phyloP scores from a whole-genome alignment of 164 flowering plant genomes.

The Tinospora cordifolia region DNA sequence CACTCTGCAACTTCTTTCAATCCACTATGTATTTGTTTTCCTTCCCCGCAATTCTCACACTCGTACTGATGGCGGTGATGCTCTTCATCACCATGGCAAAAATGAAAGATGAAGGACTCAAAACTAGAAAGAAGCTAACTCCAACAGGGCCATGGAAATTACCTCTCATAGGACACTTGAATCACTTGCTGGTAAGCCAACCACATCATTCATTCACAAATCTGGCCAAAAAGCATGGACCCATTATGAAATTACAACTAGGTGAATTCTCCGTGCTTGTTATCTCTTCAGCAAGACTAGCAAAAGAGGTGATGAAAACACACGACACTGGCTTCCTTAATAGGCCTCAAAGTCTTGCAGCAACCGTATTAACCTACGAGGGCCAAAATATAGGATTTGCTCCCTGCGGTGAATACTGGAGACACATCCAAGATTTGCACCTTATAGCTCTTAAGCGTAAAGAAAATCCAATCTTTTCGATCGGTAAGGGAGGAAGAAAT shows the following conservation, averaged over 20 bases:
- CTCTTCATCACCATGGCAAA: too few species aligned
- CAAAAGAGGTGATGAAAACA: slow-evolving; percentile 21
- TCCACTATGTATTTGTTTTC: too few species aligned
- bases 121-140: too few species aligned
- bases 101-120: neutral
- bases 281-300: slow-evolving; percentile 7
- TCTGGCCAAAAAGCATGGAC: slow-evolving; percentile 11
- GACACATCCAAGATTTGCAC: slow-evolving; percentile 16
- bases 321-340: slow-evolving; percentile 17
- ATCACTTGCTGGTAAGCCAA: slow-evolving; percentile 2
- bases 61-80: too few species aligned
- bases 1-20: too few species aligned
- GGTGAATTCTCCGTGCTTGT: slow-evolving; percentile 6
- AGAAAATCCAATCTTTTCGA: slow-evolving; percentile 15
- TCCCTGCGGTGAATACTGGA: slow-evolving; percentile 19
- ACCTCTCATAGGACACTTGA: slow-evolving; percentile 4
- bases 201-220: slow-evolving; percentile 6
- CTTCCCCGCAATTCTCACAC: too few species aligned
- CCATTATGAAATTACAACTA: slow-evolving; percentile 11
- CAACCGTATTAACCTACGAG: slow-evolving; percentile 3
- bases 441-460: slow-evolving; percentile 14
- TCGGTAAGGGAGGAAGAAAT: slow-evolving; percentile 21
- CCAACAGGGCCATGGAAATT: too few species aligned
- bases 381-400: slow-evolving; percentile 11
- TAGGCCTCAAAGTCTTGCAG: slow-evolving; percentile 4